A percentile compares a stretch with the other conserved stretches of the same genome.
These are phyloP conservation scores for Xanthoceras sorbifolium DNA, from an alignment of 345 rosid species.

Conservation along the genomic window DNA sequence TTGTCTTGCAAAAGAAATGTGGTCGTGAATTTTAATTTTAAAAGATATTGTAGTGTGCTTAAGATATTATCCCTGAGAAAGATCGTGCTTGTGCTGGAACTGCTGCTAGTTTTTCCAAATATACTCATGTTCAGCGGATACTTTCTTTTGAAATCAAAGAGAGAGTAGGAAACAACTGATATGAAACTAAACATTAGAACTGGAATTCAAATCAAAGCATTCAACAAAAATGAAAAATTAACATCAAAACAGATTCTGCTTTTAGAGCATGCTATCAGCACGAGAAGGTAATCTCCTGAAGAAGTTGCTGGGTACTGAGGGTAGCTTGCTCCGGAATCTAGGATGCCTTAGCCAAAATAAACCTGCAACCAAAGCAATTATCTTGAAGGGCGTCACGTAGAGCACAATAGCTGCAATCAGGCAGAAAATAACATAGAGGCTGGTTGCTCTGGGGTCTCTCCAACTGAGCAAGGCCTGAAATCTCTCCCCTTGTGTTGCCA, in stretches of 20 bases:
- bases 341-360: constrained; percentile 78
- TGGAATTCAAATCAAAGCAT: background rate
- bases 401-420: constrained; percentile 64
- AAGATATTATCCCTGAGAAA: too few relatives aligned
- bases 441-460: constrained; percentile 86
- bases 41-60: too few relatives aligned
- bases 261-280: constrained; percentile 77
- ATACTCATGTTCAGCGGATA: background rate
- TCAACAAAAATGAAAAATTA: background rate
- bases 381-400: constrained; percentile 71
- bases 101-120: background rate
- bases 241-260: background rate
- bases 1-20: background rate
- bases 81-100: too few relatives aligned
- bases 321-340: constrained; percentile 82
- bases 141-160: background rate
- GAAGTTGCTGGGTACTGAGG: constrained; percentile 83
- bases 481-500: constrained; percentile 87
- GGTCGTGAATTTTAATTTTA: background rate
- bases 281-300: constrained; percentile 78
- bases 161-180: background rate
- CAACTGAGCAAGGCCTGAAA: constrained; percentile 70
- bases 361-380: constrained; percentile 60
- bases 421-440: constrained; percentile 69
- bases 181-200: background rate